A percentile compares a stretch with the other conserved stretches of the same genome.
Conservation (phyloP, 1,284 basidiomycete genomes). For the Cryptococcus sp. region DNA sequence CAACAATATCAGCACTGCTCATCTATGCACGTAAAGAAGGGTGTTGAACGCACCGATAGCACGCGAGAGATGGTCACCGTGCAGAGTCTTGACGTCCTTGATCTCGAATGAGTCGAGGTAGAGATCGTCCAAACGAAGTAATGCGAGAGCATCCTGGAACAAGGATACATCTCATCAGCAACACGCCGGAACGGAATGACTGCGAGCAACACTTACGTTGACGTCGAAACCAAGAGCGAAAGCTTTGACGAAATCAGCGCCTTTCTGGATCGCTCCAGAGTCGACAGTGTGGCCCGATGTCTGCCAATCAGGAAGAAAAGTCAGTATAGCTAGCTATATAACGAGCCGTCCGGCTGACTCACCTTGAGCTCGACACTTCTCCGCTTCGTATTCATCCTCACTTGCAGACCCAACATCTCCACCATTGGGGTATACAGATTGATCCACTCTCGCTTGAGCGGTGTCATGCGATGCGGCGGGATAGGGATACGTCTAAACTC, state of each 20-base stretch:
- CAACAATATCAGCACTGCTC: neutral
- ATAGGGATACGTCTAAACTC: conserved; percentile 83
- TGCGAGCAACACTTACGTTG: conserved; percentile 61
- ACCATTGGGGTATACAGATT: conserved; percentile 95
- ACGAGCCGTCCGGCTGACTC: conserved; percentile 43
- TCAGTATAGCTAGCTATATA: conserved; percentile 1
- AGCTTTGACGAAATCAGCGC: conserved; percentile 97
- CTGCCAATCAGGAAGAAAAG: conserved; percentile 53
- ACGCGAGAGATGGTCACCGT: conserved; percentile 92
- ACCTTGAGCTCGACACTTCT: conserved; percentile 90
- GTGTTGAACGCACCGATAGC: conserved; percentile 72
- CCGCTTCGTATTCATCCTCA: conserved; percentile 91
- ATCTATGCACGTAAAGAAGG: no score
- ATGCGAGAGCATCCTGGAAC: conserved; percentile 84
- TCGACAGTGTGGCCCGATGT: conserved; percentile 94
- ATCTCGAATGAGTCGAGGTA: conserved; percentile 99
- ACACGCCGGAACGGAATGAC: no score
- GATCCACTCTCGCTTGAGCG: conserved; percentile 95
- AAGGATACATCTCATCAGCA: no score
- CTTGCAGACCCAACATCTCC: conserved; percentile 90
- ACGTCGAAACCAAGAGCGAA: conserved; percentile 93
- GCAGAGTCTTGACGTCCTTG: conserved; percentile 97
- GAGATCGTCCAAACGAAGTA: conserved; percentile 91
- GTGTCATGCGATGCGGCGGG: conserved; percentile 96
- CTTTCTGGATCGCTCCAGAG: conserved; percentile 88